These are phyloP conservation scores for Fusarium sterilihyphosum DNA, from an alignment of 2,329 filamentous ascomycete species.

Conservation along the genomic window DNA sequence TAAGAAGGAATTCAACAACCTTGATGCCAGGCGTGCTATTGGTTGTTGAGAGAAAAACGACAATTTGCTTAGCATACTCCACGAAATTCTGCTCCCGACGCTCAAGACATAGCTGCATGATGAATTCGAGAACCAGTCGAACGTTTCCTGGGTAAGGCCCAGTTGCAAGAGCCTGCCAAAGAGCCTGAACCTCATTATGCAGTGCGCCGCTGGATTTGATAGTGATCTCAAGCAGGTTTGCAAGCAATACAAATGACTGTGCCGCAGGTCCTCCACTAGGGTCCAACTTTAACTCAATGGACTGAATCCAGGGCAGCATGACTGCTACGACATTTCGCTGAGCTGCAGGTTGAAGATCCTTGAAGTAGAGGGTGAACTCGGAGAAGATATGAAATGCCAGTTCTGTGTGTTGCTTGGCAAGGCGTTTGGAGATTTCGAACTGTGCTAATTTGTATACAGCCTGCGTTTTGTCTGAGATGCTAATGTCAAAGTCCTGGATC, in stretches of 20 bases:
- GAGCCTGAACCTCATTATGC: conserved; percentile 95
- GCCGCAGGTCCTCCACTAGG: conserved; percentile 91
- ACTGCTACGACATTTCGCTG: conserved; percentile 95
- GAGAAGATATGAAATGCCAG: conserved; percentile 95
- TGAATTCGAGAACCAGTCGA: conserved; percentile 92
- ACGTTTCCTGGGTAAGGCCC: conserved; percentile 95
- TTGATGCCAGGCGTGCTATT: conserved; percentile 79
- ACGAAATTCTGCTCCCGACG: conserved; percentile 98
- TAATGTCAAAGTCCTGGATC: conserved; percentile 97
- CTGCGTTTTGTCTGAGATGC: conserved; percentile 97
- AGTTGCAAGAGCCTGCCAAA: conserved; percentile 96
- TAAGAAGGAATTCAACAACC: conserved; percentile 90
- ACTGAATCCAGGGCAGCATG: conserved; percentile 95
- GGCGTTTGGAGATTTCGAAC: conserved; percentile 91
- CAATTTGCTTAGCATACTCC: conserved; percentile 96
- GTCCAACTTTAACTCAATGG: conserved; percentile 90
- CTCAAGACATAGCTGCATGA: conserved; percentile 92
- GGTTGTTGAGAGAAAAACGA: conserved; percentile 92
- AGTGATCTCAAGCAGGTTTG: conserved; percentile 95
- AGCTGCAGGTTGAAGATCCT: conserved; percentile 80
- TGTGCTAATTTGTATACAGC: conserved; percentile 98
- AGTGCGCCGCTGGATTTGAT: conserved; percentile 88
- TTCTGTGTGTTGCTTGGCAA: conserved; percentile 89
- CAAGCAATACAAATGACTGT: conserved; percentile 91
- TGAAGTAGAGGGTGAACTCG: conserved; percentile 94